Conservation (phyloP, 2,329 filamentous ascomycete genomes). For the Colletotrichum sidae region DNA sequence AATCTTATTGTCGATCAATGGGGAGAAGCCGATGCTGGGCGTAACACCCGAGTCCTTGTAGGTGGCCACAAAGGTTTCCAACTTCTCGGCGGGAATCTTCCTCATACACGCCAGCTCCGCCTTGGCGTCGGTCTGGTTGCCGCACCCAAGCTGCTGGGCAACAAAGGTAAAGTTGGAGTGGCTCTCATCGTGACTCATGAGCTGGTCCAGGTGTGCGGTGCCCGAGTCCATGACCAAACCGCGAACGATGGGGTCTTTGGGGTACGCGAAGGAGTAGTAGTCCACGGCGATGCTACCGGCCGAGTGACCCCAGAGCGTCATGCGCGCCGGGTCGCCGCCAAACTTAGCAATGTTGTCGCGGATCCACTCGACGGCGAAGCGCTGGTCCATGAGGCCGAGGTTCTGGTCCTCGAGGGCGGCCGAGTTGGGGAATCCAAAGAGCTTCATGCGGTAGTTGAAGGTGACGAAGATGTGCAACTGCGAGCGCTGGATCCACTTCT, state of each 20-base stretch:
- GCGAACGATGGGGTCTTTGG: constrained; percentile 53
- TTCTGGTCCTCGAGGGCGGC: constrained; percentile 51
- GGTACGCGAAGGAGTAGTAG: constrained; percentile 55
- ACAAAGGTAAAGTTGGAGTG: constrained; percentile 54
- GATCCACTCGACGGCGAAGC: constrained; percentile 64
- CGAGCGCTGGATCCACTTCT: constrained; percentile 44
- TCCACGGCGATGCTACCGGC: constrained; percentile 55
- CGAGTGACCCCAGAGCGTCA: constrained; percentile 61
- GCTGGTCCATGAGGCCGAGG: constrained; percentile 64
- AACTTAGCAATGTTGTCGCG: constrained; percentile 61
- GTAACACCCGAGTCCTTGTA: constrained; percentile 42
- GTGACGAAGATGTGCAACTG: constrained; percentile 45
- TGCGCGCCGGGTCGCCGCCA: constrained; percentile 59
- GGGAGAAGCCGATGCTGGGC: constrained; percentile 45
- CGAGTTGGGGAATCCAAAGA: constrained; percentile 47
- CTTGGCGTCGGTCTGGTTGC: constrained; percentile 46
- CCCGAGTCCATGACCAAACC: constrained; percentile 53
- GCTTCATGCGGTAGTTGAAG: constrained; percentile 47
- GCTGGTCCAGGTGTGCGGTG: constrained; percentile 42
- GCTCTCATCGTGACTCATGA: constrained; percentile 46
- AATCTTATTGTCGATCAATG: constrained; percentile 45
- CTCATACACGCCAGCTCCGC: constrained; percentile 53
- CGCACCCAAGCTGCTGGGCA: constrained; percentile 50
- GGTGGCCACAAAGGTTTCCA: constrained; percentile 46
- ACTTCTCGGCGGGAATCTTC: constrained; percentile 44